These are phyloP conservation scores for Trapa bicornis DNA, from an alignment of 345 rosid species.

Conservation along the genomic window DNA sequence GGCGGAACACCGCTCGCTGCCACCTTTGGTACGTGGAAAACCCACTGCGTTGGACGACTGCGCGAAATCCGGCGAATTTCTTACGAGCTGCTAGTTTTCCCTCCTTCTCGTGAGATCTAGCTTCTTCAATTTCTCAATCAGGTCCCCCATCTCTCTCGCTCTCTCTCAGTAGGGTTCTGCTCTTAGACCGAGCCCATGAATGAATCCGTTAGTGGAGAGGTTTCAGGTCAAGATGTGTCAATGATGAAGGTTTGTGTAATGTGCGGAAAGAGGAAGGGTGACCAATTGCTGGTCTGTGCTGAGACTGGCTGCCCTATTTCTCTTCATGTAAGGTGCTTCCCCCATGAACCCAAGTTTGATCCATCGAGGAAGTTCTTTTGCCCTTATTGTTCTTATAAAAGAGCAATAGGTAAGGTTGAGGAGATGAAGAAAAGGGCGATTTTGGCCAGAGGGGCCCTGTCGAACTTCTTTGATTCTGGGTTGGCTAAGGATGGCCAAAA, in stretches of 20 bases:
- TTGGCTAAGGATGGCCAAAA: background rate
- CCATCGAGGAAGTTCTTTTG: constrained; percentile 42
- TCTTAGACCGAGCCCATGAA: background rate
- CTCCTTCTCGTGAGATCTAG: background rate
- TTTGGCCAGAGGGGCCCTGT: constrained; percentile 15
- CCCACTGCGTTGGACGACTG: background rate
- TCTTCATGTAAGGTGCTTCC: constrained; percentile 29
- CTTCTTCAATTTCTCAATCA: background rate
- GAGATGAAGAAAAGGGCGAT: constrained; percentile 23
- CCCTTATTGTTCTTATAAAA: constrained; percentile 55
- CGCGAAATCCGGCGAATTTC: background rate
- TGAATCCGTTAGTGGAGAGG: background rate
- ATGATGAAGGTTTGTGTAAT: constrained; percentile 11
- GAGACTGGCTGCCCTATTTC: constrained; percentile 31
- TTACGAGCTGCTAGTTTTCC: background rate
- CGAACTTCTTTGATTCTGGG: constrained; percentile 16
- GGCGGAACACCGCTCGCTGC: background rate
- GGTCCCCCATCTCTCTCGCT: background rate
- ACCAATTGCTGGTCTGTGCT: constrained; percentile 25
- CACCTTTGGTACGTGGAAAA: background rate
- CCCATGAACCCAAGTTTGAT: constrained; percentile 23
- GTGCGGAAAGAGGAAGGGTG: constrained; percentile 23
- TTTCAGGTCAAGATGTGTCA: background rate
- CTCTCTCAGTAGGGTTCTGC: background rate
- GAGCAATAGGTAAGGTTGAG: constrained; percentile 11